Percentiles rank a stretch among this genome's conserved stretches.
Conservation (phyloP, 2,329 filamentous ascomycete genomes). For the Penicillium vulpinum region DNA sequence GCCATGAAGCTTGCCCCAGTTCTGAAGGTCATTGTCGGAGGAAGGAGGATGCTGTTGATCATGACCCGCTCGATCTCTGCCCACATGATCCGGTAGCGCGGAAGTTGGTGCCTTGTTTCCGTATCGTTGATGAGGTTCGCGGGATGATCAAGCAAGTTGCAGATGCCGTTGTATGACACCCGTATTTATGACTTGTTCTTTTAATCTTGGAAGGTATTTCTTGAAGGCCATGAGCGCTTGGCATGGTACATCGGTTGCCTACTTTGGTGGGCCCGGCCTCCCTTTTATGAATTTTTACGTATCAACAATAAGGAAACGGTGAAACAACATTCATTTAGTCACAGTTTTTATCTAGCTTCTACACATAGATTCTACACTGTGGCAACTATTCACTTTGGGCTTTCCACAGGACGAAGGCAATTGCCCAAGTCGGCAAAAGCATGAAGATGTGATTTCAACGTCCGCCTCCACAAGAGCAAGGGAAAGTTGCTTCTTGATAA, state of each 20-base stretch:
- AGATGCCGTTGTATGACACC: constrained; percentile 20
- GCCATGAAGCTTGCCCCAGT: constrained; percentile 28
- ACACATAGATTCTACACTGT: not conserved
- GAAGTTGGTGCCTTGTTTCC: constrained; percentile 30
- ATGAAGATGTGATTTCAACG: constrained; percentile 58
- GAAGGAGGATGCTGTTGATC: constrained; percentile 20
- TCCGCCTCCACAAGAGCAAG: constrained; percentile 58
- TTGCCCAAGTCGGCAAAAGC: constrained; percentile 51
- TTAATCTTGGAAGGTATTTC: not conserved
- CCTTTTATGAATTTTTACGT: not conserved
- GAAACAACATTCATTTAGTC: not conserved
- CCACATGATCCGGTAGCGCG: constrained; percentile 24
- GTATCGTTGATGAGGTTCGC: constrained; percentile 32
- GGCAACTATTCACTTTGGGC: constrained; percentile 5
- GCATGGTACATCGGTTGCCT: not conserved
- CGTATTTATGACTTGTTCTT: constrained; percentile 20
- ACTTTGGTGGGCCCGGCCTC: not conserved
- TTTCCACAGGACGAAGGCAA: not conserved
- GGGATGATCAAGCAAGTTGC: constrained; percentile 29
- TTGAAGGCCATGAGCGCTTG: not conserved
- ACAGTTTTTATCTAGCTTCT: not conserved
- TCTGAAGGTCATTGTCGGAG: constrained; percentile 28
- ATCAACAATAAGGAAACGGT: not conserved
- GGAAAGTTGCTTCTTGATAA: constrained; percentile 51
- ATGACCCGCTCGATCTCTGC: constrained; percentile 30